Evolutionary conservation across 495 filamentous ascomycete species (phyloP).

Genomic region (Letharia columbiana): DNA sequence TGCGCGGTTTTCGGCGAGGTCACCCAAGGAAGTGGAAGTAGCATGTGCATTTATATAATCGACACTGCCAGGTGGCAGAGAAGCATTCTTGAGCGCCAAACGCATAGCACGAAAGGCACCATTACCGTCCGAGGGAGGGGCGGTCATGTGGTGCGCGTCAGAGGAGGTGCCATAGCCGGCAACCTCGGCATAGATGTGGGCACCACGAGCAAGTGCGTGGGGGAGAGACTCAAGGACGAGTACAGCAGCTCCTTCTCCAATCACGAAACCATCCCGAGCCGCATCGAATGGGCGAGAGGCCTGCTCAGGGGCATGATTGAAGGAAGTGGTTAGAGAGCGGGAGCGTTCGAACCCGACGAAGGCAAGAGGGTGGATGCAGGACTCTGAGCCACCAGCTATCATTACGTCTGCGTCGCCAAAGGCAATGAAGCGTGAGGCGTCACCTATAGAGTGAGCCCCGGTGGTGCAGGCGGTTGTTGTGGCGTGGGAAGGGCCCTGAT

Average conservation of each 20-base stretch:
- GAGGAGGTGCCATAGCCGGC: conserved; percentile 79
- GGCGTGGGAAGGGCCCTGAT: conserved; percentile 77
- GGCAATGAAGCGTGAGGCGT: conserved; percentile 83
- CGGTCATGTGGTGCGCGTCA: conserved; percentile 89
- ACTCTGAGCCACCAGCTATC: conserved; percentile 88
- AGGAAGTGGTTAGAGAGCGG: conserved; percentile 71
- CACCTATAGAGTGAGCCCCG: conserved; percentile 86
- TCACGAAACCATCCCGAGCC: conserved; percentile 77
- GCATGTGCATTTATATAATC: conserved; percentile 97
- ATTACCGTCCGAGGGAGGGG: conserved; percentile 69
- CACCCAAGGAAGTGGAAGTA: conserved; percentile 76
- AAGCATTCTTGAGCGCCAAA: conserved; percentile 66
- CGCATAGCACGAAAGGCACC: conserved; percentile 82
- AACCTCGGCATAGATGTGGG: conserved; percentile 80
- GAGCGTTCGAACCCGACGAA: conserved; percentile 86
- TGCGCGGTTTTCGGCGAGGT: conserved; percentile 78
- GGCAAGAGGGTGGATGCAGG: conserved; percentile 90
- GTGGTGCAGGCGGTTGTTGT: conserved; percentile 93
- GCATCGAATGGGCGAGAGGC: conserved; percentile 84
- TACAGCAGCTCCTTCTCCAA: conserved; percentile 85
- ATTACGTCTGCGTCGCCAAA: conserved; percentile 89
- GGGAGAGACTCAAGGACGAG: conserved; percentile 83
- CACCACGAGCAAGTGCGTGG: conserved; percentile 72
- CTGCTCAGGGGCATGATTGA: conserved; percentile 62
- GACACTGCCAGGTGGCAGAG: conserved; percentile 56